Evolutionary conservation across 352 stramenopile genomes (phyloP).

Genomic region (Phytopythium vexans): DNA sequence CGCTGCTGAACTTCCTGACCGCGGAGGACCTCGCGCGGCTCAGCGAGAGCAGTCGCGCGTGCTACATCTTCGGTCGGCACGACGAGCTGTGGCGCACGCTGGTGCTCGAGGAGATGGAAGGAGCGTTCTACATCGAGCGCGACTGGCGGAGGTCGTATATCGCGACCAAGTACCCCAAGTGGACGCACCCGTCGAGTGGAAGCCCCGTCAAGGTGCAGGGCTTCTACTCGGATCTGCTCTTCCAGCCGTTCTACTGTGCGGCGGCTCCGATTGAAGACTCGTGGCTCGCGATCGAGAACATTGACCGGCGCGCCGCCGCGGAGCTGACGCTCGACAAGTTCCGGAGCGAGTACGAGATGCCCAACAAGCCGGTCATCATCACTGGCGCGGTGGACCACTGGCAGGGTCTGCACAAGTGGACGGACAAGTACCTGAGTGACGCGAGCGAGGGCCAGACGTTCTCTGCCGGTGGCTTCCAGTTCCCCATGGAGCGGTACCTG

Average conservation of each 20-base stretch:
- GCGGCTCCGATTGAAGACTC: slow-evolving; percentile 49
- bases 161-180: slow-evolving; percentile 37
- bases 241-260: slow-evolving; percentile 84
- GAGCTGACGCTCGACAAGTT: slow-evolving; percentile 57
- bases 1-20: slow-evolving; percentile 55
- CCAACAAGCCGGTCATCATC: slow-evolving; percentile 80
- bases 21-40: slow-evolving; percentile 47
- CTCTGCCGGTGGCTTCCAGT: slow-evolving; percentile 70
- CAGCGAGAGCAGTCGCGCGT: slow-evolving; percentile 43
- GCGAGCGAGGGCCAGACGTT: slow-evolving; percentile 54
- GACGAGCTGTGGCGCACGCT: slow-evolving; percentile 84
- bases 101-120: slow-evolving; percentile 74
- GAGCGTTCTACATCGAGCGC: slow-evolving; percentile 39
- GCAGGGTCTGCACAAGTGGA: slow-evolving; percentile 73
- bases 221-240: slow-evolving; percentile 87
- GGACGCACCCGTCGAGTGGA: slow-evolving; percentile 4
- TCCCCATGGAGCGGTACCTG: slow-evolving; percentile 80
- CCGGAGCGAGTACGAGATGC: slow-evolving; percentile 61
- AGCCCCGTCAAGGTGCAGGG: slow-evolving; percentile 46
- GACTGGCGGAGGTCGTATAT: slow-evolving; percentile 74
- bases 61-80: slow-evolving; percentile 69
- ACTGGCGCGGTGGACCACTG: slow-evolving; percentile 65
- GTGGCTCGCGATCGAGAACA: slow-evolving; percentile 73
- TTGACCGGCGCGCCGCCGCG: slow-evolving; percentile 54
- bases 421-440: slow-evolving; percentile 55